Base-by-base conservation (phyloP, 805 yeast genomes). In the Teunomyces pallodes region DNA sequence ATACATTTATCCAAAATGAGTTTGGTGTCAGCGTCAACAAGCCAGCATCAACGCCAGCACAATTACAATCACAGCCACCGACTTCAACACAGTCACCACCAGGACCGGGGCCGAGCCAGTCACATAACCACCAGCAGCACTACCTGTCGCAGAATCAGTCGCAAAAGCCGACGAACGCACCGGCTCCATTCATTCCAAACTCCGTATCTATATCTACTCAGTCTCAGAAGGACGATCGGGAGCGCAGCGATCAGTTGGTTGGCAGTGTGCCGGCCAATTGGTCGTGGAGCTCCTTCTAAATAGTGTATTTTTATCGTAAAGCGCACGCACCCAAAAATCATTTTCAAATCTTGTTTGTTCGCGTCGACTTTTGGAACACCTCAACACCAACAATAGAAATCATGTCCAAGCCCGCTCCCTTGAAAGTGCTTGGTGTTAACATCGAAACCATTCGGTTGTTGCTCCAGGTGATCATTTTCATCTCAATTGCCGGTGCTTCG, bases 401-500 rank as follows among this genome's bases (percentile, higher is more conserved):
- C 29, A 47, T 47, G 50, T 43, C 50, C 43, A 38, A 38, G 41
- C 17, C 30, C 30, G 41, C 41, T 38, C 51, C 36, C 24, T 36
- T 41, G 38, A 43, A 38, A 38, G 43, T 48, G 20, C 32, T 45
- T 16, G 51, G 51, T 10, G 43, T 70, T 52, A 57, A 61, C 45
- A 57, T 72, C 44, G 70, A 66, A 39, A 69, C 76, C 24, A 62
- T 71, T 47, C 65, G 70, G 55, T 54, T 74, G 53, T 65, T 86
- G 42, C 72, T 91, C 54, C 81, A 82, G 60, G 79, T 82, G 46
- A 69, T 80, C 45, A 89, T 90, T 53, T 83, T 91, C 62, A 67
- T 86, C 43, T 77, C 87, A 38, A 82, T 92, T 48, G 89, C 95
- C 24, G 91, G 90, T 29, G 98, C 98, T 2, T 96, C 97, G 24